A percentile compares a stretch with the other conserved stretches of the same genome.
Evolutionary conservation across 352 stramenopile genomes (phyloP).

Genomic region (Globisporangium orthogonon): DNA sequence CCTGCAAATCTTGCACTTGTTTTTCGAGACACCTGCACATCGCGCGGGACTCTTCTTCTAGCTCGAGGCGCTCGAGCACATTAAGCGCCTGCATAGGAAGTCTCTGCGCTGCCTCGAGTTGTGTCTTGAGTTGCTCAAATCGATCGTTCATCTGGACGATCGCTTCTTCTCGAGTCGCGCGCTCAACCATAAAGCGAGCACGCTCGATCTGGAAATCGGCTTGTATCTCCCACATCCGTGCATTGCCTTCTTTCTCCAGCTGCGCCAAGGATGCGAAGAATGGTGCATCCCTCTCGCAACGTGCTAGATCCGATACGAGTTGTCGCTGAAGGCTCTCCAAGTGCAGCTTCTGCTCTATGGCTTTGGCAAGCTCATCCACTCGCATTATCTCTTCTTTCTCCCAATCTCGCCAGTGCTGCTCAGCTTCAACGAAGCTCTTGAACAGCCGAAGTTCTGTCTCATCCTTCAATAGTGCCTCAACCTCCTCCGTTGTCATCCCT

Average conservation of each 20-base stretch:
- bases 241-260: slow-evolving; percentile 40
- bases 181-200: slow-evolving; percentile 56
- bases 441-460: slow-evolving; percentile 43
- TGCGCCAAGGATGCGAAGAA: slow-evolving; percentile 43
- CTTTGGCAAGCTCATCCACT: slow-evolving; percentile 28
- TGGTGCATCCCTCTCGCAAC: slow-evolving; percentile 33
- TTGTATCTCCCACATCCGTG: slow-evolving; percentile 45
- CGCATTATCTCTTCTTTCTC: slow-evolving; percentile 32
- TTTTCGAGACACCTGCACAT: slow-evolving; percentile 17
- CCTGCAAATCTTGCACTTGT: slow-evolving; percentile 15
- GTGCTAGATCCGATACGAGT: slow-evolving; percentile 35
- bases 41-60: slow-evolving; percentile 25
- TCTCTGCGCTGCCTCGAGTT: slow-evolving; percentile 33
- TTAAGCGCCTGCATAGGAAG: slow-evolving; percentile 51
- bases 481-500: slow-evolving; percentile 8
- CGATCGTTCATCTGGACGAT: slow-evolving; percentile 47
- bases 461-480: slow-evolving; percentile 21
- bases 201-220: slow-evolving; percentile 47
- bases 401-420: slow-evolving; percentile 42
- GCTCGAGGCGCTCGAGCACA: slow-evolving; percentile 33
- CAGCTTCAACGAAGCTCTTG: slow-evolving; percentile 34
- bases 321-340: slow-evolving; percentile 26
- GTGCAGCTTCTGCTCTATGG: slow-evolving; percentile 14
- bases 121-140: slow-evolving; percentile 28
- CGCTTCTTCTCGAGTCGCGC: slow-evolving; percentile 47